These are phyloP conservation scores for Prototheca cutis DNA, from an alignment of 163 green algal genomes.

Conservation along the genomic window DNA sequence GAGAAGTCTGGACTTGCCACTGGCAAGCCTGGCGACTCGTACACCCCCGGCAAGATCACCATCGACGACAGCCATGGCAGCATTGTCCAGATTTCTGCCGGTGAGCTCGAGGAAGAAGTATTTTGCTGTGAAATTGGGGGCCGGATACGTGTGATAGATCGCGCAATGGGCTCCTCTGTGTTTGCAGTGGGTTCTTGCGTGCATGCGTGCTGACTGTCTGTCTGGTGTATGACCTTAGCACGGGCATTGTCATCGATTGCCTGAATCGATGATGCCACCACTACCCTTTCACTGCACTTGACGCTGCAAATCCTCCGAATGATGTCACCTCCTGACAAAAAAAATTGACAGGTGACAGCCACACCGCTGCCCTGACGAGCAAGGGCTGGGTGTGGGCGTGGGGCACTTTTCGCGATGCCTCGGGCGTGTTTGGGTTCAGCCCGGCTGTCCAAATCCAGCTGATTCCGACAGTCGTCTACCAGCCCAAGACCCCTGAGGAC, in stretches of 20 bases:
- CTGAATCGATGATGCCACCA: not conserved
- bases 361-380: conserved; percentile 58
- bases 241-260: too few species aligned
- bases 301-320: too few species aligned
- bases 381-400: conserved; percentile 63
- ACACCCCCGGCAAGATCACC: conserved; percentile 31
- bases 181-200: too few species aligned
- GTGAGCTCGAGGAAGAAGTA: too few species aligned
- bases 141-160: too few species aligned
- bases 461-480: conserved; percentile 30
- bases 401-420: conserved; percentile 62
- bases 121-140: too few species aligned
- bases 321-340: too few species aligned
- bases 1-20: conserved; percentile 24
- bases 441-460: conserved; percentile 35
- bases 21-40: conserved; percentile 21
- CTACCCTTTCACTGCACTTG: too few species aligned
- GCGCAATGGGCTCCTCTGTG: too few species aligned
- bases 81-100: conserved; percentile 42
- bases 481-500: conserved; percentile 23
- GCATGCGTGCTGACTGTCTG: too few species aligned
- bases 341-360: conserved; percentile 67
- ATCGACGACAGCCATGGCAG: conserved; percentile 24
- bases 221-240: too few species aligned
- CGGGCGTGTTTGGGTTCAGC: conserved; percentile 60